Percentiles rank a stretch among this genome's conserved stretches.
These are phyloP conservation scores for Coccinonectria pachysandricola DNA, from an alignment of 2,329 filamentous ascomycete species.

Conservation along the genomic window DNA sequence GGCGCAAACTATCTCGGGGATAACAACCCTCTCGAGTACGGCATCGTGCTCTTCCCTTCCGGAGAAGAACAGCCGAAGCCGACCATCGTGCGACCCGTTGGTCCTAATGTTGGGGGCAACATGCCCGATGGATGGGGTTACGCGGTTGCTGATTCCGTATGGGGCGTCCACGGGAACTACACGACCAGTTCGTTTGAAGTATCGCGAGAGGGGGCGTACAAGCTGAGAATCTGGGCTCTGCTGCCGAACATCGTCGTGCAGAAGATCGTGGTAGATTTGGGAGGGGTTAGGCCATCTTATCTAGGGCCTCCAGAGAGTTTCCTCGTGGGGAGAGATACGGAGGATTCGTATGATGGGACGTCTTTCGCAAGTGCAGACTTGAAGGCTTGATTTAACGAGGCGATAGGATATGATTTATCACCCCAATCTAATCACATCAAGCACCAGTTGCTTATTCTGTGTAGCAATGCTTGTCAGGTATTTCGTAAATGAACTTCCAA, in stretches of 20 bases:
- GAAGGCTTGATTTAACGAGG: too few species aligned
- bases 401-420: too few species aligned
- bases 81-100: conserved; percentile 3
- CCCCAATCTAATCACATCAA: too few species aligned
- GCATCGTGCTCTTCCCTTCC: conserved; percentile 34
- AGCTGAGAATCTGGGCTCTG: too few species aligned
- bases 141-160: conserved; percentile 10
- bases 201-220: too few species aligned
- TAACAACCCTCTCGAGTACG: conserved; percentile 39
- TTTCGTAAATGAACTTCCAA: too few species aligned
- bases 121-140: conserved; percentile 11
- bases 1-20: conserved; percentile 43
- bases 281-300: conserved; percentile 7
- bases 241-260: conserved; percentile 12
- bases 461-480: too few species aligned
- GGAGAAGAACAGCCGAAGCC: conserved; percentile 39
- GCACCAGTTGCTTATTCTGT: too few species aligned
- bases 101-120: conserved; percentile 8
- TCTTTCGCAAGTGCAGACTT: too few species aligned
- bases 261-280: conserved; percentile 10
- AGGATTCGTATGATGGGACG: too few species aligned
- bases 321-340: too few species aligned
- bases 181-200: conserved; percentile 2
- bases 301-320: conserved; percentile 12
- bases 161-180: conserved; percentile 3